These are phyloP conservation scores for Exophiala sp. DNA, from an alignment of 2,329 filamentous ascomycete genomes.

Conservation along the genomic window DNA sequence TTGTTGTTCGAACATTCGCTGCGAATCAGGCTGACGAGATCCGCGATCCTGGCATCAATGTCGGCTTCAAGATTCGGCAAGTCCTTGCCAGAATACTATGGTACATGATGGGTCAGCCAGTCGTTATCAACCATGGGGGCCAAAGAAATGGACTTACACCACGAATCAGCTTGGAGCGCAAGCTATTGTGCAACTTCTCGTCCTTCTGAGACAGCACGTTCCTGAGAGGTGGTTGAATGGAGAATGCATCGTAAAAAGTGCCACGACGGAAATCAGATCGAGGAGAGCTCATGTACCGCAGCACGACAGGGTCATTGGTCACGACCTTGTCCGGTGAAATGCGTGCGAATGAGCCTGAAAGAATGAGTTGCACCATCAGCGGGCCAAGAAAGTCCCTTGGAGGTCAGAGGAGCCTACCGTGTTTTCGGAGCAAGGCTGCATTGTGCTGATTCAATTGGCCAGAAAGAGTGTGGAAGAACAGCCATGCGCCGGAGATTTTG, in stretches of 20 bases:
- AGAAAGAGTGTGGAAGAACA: slow-evolving; percentile 10
- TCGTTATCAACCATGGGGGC: too few species aligned
- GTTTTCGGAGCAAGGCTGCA: slow-evolving; percentile 11
- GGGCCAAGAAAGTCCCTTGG: not conserved
- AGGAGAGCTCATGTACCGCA: slow-evolving; percentile 9
- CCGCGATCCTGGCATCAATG: slow-evolving; percentile 12
- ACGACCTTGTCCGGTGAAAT: slow-evolving; percentile 16
- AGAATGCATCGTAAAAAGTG: slow-evolving; percentile 13
- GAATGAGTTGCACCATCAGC: not conserved
- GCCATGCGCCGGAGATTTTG: slow-evolving; percentile 10
- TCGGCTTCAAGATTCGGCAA: slow-evolving; percentile 12
- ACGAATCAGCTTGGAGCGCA: slow-evolving; percentile 15
- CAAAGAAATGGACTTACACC: slow-evolving; percentile 4
- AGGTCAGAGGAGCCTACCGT: slow-evolving; percentile 12
- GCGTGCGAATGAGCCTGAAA: slow-evolving; percentile 21
- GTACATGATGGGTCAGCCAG: not conserved
- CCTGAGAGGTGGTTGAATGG: slow-evolving; percentile 8
- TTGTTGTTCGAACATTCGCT: slow-evolving; percentile 11
- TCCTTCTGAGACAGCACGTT: slow-evolving; percentile 15
- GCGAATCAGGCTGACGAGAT: slow-evolving; percentile 16
- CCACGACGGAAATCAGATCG: slow-evolving; percentile 10
- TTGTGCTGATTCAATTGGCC: slow-evolving; percentile 11
- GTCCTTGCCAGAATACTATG: slow-evolving; percentile 21
- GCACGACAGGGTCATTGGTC: slow-evolving; percentile 13
- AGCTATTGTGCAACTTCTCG: slow-evolving; percentile 14